Conservation (phyloP, 805 yeast genomes). For the Candida morakotiae region DNA sequence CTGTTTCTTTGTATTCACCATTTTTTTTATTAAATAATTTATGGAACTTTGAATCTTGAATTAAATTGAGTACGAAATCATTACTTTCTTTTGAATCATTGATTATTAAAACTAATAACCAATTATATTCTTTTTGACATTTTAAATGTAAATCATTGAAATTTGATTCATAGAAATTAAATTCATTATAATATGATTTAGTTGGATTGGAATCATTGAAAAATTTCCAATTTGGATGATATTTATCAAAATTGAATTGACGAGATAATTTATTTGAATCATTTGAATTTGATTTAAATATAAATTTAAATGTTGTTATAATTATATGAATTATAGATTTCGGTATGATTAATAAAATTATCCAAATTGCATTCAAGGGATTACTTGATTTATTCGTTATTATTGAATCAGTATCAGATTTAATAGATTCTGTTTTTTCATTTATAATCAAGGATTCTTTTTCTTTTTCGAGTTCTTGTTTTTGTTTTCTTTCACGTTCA, state of each 20-base stretch:
- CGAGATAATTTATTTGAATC: conserved; percentile 18
- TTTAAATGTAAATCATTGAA: conserved; percentile 29
- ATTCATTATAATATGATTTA: conserved; percentile 6
- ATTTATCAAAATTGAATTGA: conserved; percentile 23
- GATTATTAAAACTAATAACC: conserved; percentile 31
- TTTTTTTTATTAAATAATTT: conserved; percentile 22
- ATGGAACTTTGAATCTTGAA: conserved; percentile 14
- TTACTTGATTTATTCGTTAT: conserved; percentile 7
- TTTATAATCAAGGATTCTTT: background rate
- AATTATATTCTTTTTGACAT: conserved; percentile 24
- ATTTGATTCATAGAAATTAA: conserved; percentile 12
- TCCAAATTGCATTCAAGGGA: conserved; percentile 36
- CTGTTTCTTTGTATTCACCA: conserved; percentile 26
- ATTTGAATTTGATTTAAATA: conserved; percentile 16
- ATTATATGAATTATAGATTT: conserved; percentile 41
- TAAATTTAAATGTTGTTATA: conserved; percentile 26
- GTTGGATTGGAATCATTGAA: conserved; percentile 2
- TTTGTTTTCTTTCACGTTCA: conserved; percentile 6
- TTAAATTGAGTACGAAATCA: conserved; percentile 14
- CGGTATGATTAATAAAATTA: conserved; percentile 55
- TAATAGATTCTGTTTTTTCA: background rate
- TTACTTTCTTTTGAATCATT: conserved; percentile 20
- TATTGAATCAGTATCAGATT: conserved; percentile 1
- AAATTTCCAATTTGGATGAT: conserved; percentile 16
- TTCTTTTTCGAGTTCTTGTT: conserved; percentile 3